phyloP scores from a whole-genome alignment of 75 land plant genomes.

The Ceratopteris richardii region DNA sequence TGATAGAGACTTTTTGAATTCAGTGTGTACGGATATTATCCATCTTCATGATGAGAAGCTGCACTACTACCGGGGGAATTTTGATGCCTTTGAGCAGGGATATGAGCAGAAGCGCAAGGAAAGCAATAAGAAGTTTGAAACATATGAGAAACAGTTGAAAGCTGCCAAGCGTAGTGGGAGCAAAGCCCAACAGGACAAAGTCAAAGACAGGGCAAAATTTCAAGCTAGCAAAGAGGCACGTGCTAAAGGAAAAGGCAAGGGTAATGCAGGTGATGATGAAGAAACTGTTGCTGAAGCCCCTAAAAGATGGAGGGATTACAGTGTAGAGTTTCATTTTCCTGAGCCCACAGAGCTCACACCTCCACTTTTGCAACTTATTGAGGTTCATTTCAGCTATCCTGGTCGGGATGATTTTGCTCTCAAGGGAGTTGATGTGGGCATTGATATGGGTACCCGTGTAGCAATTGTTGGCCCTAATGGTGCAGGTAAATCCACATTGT shows the following conservation, averaged over 20 bases:
- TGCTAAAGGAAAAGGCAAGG: constrained; percentile 44
- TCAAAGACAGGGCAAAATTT: constrained; percentile 74
- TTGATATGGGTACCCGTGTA: constrained; percentile 98
- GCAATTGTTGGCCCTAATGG: constrained; percentile 98
- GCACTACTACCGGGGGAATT: constrained; percentile 78
- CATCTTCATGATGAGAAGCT: constrained; percentile 88
- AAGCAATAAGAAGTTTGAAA: constrained; percentile 78
- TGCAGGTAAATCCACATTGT: constrained; percentile 88
- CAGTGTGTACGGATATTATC: constrained; percentile 81
- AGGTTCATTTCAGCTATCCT: constrained; percentile 85
- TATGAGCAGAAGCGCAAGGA: constrained; percentile 82
- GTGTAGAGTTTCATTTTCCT: constrained; percentile 90
- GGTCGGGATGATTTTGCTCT: constrained; percentile 78
- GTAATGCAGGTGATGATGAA: constrained; percentile 59
- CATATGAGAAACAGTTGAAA: constrained; percentile 72
- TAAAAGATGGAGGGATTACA: constrained; percentile 76
- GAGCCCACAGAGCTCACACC: constrained; percentile 95
- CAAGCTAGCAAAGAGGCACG: constrained; percentile 69
- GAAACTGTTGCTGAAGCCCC: constrained; percentile 63
- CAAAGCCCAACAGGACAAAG: constrained; percentile 80
- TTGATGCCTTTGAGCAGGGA: constrained; percentile 79
- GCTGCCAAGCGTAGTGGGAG: constrained; percentile 67
- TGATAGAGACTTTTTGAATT: constrained; percentile 85
- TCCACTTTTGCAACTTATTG: constrained; percentile 82
- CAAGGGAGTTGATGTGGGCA: constrained; percentile 83